phyloP scores from a whole-genome alignment of 192 early-diverging fungal species.

The Dissophora globulifera region DNA sequence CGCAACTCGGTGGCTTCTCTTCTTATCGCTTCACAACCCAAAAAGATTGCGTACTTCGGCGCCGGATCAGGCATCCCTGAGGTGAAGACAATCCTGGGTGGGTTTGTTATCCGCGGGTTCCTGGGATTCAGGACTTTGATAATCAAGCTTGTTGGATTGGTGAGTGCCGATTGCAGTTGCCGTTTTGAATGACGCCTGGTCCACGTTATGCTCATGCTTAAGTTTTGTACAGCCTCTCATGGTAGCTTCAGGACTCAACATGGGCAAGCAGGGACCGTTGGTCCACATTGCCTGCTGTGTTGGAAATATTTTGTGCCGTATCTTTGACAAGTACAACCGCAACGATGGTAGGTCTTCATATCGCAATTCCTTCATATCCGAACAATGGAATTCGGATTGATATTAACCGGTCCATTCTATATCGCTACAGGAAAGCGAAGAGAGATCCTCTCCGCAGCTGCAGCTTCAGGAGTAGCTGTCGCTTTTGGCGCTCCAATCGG shows the following conservation, averaged over 20 bases:
- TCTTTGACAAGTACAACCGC: conserved; percentile 91
- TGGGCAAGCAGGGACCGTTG: conserved; percentile 95
- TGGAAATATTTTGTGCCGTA: conserved; percentile 86
- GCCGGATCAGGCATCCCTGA: conserved; percentile 94
- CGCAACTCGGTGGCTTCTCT: conserved; percentile 19
- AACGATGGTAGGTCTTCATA: conserved; percentile 72
- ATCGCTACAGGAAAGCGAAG: conserved; percentile 75
- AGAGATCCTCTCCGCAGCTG: conserved; percentile 93
- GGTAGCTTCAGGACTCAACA: conserved; percentile 87
- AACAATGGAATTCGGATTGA: too few species aligned
- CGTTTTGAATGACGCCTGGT: neutral
- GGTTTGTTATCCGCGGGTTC: conserved; percentile 94
- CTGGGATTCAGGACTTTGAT: conserved; percentile 91
- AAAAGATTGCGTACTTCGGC: conserved; percentile 50
- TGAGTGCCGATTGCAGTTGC: conserved; percentile 37
- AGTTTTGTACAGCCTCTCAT: conserved; percentile 69
- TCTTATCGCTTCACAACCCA: conserved; percentile 31
- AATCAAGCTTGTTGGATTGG: conserved; percentile 92
- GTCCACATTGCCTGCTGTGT: conserved; percentile 93
- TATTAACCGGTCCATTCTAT: too few species aligned
- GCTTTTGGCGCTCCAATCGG: conserved; percentile 98
- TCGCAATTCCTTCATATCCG: neutral
- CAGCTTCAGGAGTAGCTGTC: conserved; percentile 92
- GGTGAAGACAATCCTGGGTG: conserved; percentile 94
- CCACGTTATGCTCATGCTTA: neutral